Conservation (phyloP, 495 filamentous ascomycete genomes). For the Pseudotulostoma volvatum region DNA sequence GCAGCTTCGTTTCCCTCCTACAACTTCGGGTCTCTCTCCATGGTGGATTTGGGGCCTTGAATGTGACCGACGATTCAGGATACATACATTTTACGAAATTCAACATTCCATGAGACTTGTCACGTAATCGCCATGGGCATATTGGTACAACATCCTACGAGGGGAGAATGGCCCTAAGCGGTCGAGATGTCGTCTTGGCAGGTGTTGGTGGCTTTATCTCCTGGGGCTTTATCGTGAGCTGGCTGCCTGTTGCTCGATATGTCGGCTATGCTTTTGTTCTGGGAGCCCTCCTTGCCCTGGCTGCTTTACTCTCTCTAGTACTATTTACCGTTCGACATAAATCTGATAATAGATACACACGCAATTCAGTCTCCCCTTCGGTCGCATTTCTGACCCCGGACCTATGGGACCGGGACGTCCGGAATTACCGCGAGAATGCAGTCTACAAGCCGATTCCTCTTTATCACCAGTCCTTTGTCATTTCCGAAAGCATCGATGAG, state of each 20-base stretch:
- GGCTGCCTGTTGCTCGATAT: slow-evolving; percentile 65
- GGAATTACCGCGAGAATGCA: slow-evolving; percentile 35
- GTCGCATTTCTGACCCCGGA: slow-evolving; percentile 45
- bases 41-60: no score
- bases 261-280: slow-evolving; percentile 60
- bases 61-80: no score
- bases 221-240: slow-evolving; percentile 69
- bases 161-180: slow-evolving; percentile 58
- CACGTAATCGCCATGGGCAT: slow-evolving; percentile 22
- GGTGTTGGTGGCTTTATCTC: slow-evolving; percentile 58
- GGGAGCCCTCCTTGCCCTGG: slow-evolving; percentile 41
- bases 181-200: slow-evolving; percentile 56
- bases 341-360: slow-evolving; percentile 23
- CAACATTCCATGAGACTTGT: slow-evolving; percentile 6
- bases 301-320: slow-evolving; percentile 36
- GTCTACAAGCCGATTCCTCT: slow-evolving; percentile 42
- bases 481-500: slow-evolving; percentile 69
- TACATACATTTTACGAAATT: not conserved
- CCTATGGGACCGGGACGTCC: slow-evolving; percentile 52
- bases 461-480: slow-evolving; percentile 58
- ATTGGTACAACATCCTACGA: slow-evolving; percentile 7
- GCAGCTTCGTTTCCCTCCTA: not conserved
- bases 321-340: slow-evolving; percentile 40
- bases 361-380: slow-evolving; percentile 2
- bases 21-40: not conserved